These are phyloP conservation scores for Vitis hybrid DNA, from an alignment of 177 flowering plant species.

Conservation along the genomic window DNA sequence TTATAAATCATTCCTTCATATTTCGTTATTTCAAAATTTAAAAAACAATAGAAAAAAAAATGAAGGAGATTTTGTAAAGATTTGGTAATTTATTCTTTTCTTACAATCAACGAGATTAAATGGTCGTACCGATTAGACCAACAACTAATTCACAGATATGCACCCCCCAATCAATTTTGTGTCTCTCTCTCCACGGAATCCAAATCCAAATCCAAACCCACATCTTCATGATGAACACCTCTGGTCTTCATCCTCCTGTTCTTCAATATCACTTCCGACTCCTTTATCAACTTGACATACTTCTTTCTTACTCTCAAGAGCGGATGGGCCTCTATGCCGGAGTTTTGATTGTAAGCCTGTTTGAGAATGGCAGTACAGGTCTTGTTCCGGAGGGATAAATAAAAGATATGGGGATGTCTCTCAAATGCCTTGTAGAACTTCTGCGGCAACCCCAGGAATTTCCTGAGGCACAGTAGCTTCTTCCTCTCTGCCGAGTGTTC, in stretches of 20 bases:
- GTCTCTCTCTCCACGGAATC: constrained; percentile 13
- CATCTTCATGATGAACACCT: constrained; percentile 1
- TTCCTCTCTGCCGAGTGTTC: constrained; percentile 77
- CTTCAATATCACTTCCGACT: constrained; percentile 48
- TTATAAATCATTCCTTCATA: no score
- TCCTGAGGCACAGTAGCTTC: constrained; percentile 63
- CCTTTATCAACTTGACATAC: constrained; percentile 57
- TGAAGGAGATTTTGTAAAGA: no score
- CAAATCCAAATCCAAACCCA: constrained; percentile 22
- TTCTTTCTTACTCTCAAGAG: constrained; percentile 61
- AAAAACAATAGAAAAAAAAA: no score
- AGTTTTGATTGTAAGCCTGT: constrained; percentile 55
- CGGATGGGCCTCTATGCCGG: constrained; percentile 62
- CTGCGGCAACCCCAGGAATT: constrained; percentile 76
- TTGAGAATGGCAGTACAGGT: constrained; percentile 82
- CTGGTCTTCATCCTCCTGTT: constrained; percentile 33
- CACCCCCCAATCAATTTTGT: no score
- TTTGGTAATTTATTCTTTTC: no score
- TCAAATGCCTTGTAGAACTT: constrained; percentile 77
- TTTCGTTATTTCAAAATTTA: no score
- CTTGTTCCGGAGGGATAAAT: constrained; percentile 64
- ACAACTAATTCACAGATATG: no score
- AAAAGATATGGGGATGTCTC: constrained; percentile 70
- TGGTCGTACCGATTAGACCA: no score
- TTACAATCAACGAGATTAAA: no score